A percentile compares a stretch with the other conserved stretches of the same genome.
Evolutionary conservation across 805 yeast genomes (phyloP).

Genomic region (Metschnikowia kunwiensis): DNA sequence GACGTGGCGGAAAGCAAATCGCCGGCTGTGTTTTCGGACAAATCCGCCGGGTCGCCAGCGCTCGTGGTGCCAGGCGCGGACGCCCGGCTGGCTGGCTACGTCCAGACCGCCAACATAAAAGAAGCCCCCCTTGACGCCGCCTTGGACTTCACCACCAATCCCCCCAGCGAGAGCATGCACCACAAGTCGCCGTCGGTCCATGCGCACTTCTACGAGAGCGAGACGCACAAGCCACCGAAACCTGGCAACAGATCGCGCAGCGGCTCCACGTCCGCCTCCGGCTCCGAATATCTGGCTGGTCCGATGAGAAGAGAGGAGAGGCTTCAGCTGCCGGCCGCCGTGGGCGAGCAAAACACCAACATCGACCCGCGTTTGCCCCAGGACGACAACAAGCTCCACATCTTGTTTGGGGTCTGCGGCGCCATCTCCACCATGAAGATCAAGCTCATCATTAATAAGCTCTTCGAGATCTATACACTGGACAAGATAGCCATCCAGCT

Average conservation of each 20-base stretch:
- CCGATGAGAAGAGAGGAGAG: constrained; percentile 16
- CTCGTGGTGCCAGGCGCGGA: constrained; percentile 6
- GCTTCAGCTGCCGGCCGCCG: constrained; percentile 17
- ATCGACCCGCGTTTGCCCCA: constrained; percentile 64
- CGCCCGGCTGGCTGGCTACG: neutral
- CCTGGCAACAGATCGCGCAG: constrained; percentile 34
- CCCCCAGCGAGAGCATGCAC: constrained; percentile 37
- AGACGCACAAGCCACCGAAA: constrained; percentile 51
- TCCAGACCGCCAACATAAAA: constrained; percentile 6
- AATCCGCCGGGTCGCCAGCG: constrained; percentile 3
- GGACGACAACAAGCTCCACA: constrained; percentile 54
- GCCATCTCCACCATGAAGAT: constrained; percentile 52
- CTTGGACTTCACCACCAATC: constrained; percentile 22
- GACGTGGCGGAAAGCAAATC: neutral
- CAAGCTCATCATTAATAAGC: constrained; percentile 48
- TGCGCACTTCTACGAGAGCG: constrained; percentile 75
- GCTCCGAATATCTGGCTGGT: constrained; percentile 22
- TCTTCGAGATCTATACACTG: constrained; percentile 49
- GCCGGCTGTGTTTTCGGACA: constrained; percentile 4
- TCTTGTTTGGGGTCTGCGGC: constrained; percentile 57
- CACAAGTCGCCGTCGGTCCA: constrained; percentile 64
- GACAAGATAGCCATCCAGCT: constrained; percentile 52
- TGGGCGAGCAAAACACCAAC: constrained; percentile 43
- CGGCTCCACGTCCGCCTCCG: constrained; percentile 33
- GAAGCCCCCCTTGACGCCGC: constrained; percentile 7